Conservation (phyloP, 352 stramenopile genomes). For the Pilasporangium apinafurcum region DNA sequence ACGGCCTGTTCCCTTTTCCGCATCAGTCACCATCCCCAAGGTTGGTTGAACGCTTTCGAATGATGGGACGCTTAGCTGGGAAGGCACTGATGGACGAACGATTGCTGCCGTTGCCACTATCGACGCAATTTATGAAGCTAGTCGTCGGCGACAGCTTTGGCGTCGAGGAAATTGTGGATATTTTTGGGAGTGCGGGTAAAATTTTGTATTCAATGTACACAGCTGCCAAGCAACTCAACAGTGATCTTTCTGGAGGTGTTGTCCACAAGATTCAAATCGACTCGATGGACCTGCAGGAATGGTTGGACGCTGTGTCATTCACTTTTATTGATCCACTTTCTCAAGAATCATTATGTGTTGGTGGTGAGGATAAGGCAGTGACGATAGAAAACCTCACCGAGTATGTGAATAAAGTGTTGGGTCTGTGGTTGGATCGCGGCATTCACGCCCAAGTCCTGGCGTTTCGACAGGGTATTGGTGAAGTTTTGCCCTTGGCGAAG, state of each 20-base stretch:
- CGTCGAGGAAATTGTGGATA: slow-evolving; percentile 35
- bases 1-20: slow-evolving; percentile 72
- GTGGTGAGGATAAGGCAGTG: slow-evolving; percentile 36
- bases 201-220: slow-evolving; percentile 57
- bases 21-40: slow-evolving; percentile 18
- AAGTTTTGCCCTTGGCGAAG: slow-evolving; percentile 68
- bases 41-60: slow-evolving; percentile 66
- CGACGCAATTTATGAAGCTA: slow-evolving; percentile 69
- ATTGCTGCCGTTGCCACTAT: slow-evolving; percentile 66
- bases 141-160: slow-evolving; percentile 57
- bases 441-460: slow-evolving; percentile 59
- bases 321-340: slow-evolving; percentile 79
- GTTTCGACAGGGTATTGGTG: slow-evolving; percentile 70
- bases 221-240: slow-evolving; percentile 20
- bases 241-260: no score
- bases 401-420: slow-evolving; percentile 54
- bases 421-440: slow-evolving; percentile 56
- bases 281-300: slow-evolving; percentile 32
- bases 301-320: slow-evolving; percentile 60
- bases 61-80: slow-evolving; percentile 73
- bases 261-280: slow-evolving; percentile 46
- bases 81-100: slow-evolving; percentile 83
- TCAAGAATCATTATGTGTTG: slow-evolving; percentile 42
- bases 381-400: slow-evolving; percentile 41
- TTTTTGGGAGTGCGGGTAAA: slow-evolving; percentile 61